Evolutionary conservation across 805 yeast genomes (phyloP).

Genomic region (Metschnikowia baotianmanensis): DNA sequence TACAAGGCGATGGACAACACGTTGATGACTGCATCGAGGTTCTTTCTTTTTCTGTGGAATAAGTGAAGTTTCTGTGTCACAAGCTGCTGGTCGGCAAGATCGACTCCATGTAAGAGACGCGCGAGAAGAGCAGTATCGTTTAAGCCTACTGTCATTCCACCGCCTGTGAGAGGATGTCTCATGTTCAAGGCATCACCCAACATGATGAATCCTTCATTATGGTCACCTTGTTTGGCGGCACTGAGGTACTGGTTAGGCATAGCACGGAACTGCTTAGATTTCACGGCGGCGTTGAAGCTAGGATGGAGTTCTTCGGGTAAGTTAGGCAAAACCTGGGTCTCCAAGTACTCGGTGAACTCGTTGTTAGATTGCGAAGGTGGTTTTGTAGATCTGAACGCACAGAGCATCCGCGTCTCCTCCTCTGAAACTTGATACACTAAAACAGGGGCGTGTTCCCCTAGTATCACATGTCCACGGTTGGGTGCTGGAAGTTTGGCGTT

Average conservation of each 20-base stretch:
- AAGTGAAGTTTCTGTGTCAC: constrained; percentile 56
- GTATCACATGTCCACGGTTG: constrained; percentile 83
- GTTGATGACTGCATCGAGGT: constrained; percentile 79
- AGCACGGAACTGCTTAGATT: constrained; percentile 55
- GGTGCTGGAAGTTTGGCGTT: constrained; percentile 75
- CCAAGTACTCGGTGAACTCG: constrained; percentile 60
- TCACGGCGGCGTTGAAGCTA: constrained; percentile 64
- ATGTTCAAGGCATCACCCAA: constrained; percentile 94
- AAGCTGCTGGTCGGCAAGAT: constrained; percentile 54
- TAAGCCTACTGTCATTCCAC: constrained; percentile 98
- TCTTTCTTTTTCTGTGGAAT: constrained; percentile 78
- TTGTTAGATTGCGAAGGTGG: constrained; percentile 65
- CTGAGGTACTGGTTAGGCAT: constrained; percentile 95
- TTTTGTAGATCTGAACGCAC: constrained; percentile 75
- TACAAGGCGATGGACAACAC: constrained; percentile 88
- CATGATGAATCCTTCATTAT: constrained; percentile 69
- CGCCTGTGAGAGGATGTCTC: constrained; percentile 98
- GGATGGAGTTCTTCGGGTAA: constrained; percentile 67
- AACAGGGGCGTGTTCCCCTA: constrained; percentile 85
- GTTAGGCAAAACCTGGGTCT: constrained; percentile 56
- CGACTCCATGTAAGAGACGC: constrained; percentile 53
- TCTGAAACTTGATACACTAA: constrained; percentile 84
- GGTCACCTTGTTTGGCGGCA: constrained; percentile 59
- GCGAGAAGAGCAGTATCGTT: constrained; percentile 76
- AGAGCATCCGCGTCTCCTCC: constrained; percentile 79